A percentile compares a stretch with the other conserved stretches of the same genome.
Evolutionary conservation across 176 grass and related monocot genomes (phyloP).

Genomic region (Puya raimondii): DNA sequence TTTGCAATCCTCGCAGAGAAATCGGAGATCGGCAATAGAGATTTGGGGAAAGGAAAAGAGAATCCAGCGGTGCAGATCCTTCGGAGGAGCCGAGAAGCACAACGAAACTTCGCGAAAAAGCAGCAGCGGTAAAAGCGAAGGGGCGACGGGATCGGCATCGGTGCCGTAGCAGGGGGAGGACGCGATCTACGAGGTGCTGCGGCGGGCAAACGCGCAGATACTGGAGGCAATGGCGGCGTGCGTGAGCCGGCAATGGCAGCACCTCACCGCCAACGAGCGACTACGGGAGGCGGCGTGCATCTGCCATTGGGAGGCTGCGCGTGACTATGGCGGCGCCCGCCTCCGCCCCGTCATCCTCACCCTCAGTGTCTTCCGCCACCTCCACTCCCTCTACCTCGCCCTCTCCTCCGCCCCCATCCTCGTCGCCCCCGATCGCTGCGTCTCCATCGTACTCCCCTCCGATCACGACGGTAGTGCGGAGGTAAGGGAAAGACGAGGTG

Average conservation of each 20-base stretch:
- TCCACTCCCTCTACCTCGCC: conserved; percentile 47
- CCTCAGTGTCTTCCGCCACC: conserved; percentile 49
- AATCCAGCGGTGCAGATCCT: no score
- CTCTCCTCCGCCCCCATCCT: conserved; percentile 9
- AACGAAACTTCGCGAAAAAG: conserved; percentile 1
- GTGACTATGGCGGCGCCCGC: conserved; percentile 30
- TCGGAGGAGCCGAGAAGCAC: neutral
- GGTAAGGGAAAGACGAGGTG: conserved; percentile 47
- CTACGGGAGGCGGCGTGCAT: conserved; percentile 61
- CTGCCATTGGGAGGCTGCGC: conserved; percentile 34
- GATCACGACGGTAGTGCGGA: neutral
- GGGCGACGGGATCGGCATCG: neutral
- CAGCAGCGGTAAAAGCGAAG: no score
- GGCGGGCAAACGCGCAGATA: conserved; percentile 49
- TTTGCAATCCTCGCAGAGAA: neutral
- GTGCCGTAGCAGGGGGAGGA: conserved; percentile 58
- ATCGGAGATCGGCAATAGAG: no score
- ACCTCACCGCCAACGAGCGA: conserved; percentile 59
- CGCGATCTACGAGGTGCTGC: conserved; percentile 56
- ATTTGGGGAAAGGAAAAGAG: no score
- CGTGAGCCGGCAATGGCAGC: conserved; percentile 53
- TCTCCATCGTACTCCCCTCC: conserved; percentile 4
- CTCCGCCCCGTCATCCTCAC: conserved; percentile 43
- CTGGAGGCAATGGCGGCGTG: conserved; percentile 48
- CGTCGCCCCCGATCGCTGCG: conserved; percentile 13